A percentile compares a stretch with the other conserved stretches of the same genome.
Evolutionary conservation across 2,329 filamentous ascomycete species (phyloP).

Genomic region (Celoporthe dispersa): DNA sequence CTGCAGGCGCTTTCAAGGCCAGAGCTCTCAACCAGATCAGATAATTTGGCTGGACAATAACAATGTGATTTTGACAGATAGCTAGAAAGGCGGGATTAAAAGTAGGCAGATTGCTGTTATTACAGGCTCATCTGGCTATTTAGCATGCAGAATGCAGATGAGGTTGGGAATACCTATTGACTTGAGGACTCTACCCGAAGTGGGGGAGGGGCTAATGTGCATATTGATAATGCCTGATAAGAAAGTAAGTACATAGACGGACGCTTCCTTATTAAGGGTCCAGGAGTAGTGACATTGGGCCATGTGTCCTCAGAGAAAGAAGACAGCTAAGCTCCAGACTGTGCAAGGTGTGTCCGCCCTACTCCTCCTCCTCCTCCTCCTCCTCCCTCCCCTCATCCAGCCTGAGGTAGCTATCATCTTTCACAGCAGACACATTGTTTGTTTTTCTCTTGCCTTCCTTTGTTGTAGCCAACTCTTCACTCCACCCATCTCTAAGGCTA

Average conservation of each 20-base stretch:
- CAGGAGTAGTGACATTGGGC: background rate
- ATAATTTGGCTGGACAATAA: background rate
- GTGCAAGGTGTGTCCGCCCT: background rate
- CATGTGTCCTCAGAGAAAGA: background rate
- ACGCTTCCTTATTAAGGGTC: background rate
- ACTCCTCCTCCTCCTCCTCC: background rate
- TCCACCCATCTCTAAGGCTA: background rate
- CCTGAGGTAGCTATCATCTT: background rate
- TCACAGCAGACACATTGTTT: background rate
- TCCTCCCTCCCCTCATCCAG: background rate
- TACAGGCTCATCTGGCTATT: background rate
- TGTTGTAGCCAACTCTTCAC: background rate
- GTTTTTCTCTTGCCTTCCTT: background rate
- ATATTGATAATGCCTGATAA: conserved; percentile 6
- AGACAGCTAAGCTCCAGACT: background rate
- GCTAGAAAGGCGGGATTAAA: background rate
- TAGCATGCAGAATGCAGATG: background rate
- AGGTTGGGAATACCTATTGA: conserved; percentile 3
- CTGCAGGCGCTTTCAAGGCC: background rate
- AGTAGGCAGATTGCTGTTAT: background rate
- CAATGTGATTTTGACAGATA: background rate
- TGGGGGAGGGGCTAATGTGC: conserved; percentile 15
- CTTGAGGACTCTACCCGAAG: background rate
- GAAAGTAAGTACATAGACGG: background rate
- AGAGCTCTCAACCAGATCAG: background rate